Evolutionary conservation across 192 early-diverging fungal genomes (phyloP).

Genomic region (Phlyctochytrium planicorne): DNA sequence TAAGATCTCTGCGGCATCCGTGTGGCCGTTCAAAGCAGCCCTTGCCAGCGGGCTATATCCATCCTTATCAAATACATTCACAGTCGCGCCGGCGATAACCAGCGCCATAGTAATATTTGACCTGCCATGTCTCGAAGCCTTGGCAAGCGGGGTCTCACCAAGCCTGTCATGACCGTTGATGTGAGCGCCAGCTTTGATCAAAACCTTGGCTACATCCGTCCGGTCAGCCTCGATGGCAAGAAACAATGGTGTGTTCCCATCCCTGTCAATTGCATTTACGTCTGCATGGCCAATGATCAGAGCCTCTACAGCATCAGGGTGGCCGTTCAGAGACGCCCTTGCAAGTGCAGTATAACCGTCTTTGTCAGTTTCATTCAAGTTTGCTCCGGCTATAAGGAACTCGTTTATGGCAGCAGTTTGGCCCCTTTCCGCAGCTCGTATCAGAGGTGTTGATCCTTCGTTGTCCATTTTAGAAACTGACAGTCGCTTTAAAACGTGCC

Average conservation of each 20-base stretch:
- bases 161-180: not conserved
- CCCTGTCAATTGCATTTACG: not conserved
- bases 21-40: too few species aligned
- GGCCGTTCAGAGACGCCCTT: not conserved
- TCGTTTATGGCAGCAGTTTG: not conserved
- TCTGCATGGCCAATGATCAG: not conserved
- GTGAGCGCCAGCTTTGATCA: not conserved
- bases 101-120: not conserved
- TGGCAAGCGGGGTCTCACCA: not conserved
- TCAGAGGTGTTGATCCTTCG: too few species aligned
- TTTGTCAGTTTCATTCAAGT: not conserved
- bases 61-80: not conserved
- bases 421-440: too few species aligned
- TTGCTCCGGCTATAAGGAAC: not conserved
- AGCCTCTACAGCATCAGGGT: not conserved
- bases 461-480: not conserved
- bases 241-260: not conserved
- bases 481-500: not conserved
- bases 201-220: not conserved
- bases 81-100: not conserved
- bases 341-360: not conserved
- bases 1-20: too few species aligned
- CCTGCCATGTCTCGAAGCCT: not conserved
- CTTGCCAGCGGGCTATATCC: not conserved
- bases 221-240: not conserved